Base-by-base conservation (phyloP, 2,329 filamentous ascomycete genomes). In the Arthroderma sp. region DNA sequence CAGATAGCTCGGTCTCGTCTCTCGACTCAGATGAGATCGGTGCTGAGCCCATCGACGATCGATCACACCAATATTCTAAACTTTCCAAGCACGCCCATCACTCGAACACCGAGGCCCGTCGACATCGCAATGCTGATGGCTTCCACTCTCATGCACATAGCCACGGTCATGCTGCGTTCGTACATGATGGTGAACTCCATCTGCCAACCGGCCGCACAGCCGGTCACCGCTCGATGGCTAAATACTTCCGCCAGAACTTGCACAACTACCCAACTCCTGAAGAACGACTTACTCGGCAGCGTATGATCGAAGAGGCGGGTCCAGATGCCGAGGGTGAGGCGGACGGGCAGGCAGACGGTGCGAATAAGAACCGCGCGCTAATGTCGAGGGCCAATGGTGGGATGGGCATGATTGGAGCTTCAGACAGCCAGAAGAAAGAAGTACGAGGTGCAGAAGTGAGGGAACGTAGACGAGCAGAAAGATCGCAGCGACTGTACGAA, bases 121-220 rank as follows among this genome's bases (percentile, higher is more conserved):
- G 83, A 19, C 88, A 91, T 67, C 86, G 83, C 61, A 85, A 86
- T 64, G 81, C 77, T 54, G 85, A 91, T 67, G 87, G 88, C 56
- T 91, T 81, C 77, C 87, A 94, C 69, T 91, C 87, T 2, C 87
- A 90, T 68, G 86, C 87, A 1, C 86, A 94, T 73, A 86, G 88
- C 63, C 44, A 51, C 25, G 71, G 81, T 56, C 81, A 86, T 61
- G 84, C 88, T 38, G 87, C 88, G 21, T 95, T 94, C 70, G 85
- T 94, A 67, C 88, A 94, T 65, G 93, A 98, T 47, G 91, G 88
- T 66, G 93, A 97, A 71, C 80, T 98, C 56, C 90, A 98, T 67
- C 81, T 98, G 11, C 93, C 93, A 1, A 89, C 87, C 3, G 93
- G 93, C 56, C 86, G 87, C 60, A 87, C 87, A 6, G 90, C 94